phyloP scores from a whole-genome alignment of 2,329 filamentous ascomycete genomes.

The Sporothrix inflata region DNA sequence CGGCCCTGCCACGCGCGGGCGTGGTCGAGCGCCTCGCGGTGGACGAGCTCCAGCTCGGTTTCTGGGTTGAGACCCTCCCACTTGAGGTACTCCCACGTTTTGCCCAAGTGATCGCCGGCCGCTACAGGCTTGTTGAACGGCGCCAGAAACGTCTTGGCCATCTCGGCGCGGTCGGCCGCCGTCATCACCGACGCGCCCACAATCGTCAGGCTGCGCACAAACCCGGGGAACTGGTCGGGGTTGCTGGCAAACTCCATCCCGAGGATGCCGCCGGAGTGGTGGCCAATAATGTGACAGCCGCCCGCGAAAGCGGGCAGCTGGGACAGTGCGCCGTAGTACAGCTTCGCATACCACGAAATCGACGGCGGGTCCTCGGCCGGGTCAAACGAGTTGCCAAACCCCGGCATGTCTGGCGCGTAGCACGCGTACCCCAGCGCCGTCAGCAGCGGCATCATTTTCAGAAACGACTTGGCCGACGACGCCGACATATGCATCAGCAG shows the following conservation, averaged over 20 bases:
- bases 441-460: conserved; percentile 27
- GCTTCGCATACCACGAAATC: conserved; percentile 30
- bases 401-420: conserved; percentile 35
- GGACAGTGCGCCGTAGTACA: conserved; percentile 23
- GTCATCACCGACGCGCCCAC: conserved; percentile 24
- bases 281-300: conserved; percentile 32
- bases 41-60: neutral
- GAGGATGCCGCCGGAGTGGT: conserved; percentile 33
- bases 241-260: conserved; percentile 31
- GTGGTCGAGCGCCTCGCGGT: conserved; percentile 19
- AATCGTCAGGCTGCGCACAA: conserved; percentile 24
- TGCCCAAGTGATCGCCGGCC: neutral
- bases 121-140: conserved; percentile 6
- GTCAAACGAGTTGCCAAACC: conserved; percentile 34
- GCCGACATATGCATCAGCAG: conserved; percentile 34
- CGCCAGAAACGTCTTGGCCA: conserved; percentile 20
- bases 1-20: conserved; percentile 17
- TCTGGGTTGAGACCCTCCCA: neutral
- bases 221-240: conserved; percentile 16
- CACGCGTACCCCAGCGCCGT: conserved; percentile 29
- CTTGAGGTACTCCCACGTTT: conserved; percentile 18
- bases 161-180: conserved; percentile 11
- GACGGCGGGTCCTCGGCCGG: conserved; percentile 29
- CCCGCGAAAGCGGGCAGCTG: conserved; percentile 2
- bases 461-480: conserved; percentile 29